Percentiles rank a stretch among this genome's conserved stretches.
Evolutionary conservation across 2,329 filamentous ascomycete genomes (phyloP).

Genomic region (Phyllosticta capitalensis): DNA sequence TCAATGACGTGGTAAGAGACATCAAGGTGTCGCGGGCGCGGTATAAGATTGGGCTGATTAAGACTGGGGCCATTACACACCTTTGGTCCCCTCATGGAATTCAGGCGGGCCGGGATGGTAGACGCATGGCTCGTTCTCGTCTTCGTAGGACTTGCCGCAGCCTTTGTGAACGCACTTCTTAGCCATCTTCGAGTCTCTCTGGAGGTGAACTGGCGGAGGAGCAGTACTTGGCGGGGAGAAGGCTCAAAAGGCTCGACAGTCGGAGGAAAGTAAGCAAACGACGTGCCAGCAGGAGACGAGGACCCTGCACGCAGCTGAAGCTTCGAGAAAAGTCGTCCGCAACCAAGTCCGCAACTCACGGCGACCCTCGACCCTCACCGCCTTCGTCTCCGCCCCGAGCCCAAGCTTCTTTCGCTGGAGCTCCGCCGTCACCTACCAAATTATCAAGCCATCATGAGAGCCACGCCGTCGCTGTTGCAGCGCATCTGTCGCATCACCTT

Average conservation of each 20-base stretch:
- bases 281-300: neutral
- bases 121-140: slow-evolving; percentile 65
- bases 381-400: neutral
- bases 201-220: neutral
- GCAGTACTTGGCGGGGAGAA: neutral
- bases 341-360: neutral
- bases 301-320: neutral
- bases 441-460: neutral
- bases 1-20: neutral
- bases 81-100: slow-evolving; percentile 98
- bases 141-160: slow-evolving; percentile 79
- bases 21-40: neutral
- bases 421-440: neutral
- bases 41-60: neutral
- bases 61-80: slow-evolving; percentile 41
- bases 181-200: slow-evolving; percentile 41
- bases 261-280: neutral
- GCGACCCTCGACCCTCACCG: neutral
- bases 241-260: neutral
- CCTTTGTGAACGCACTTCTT: slow-evolving; percentile 94
- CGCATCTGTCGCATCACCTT: slow-evolving; percentile 53
- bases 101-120: slow-evolving; percentile 87
- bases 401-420: neutral
- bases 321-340: neutral
- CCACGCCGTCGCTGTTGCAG: slow-evolving; percentile 25